Evolutionary conservation across 1,139 yeast genomes (phyloP).

Genomic region (Pichia norvegensis): DNA sequence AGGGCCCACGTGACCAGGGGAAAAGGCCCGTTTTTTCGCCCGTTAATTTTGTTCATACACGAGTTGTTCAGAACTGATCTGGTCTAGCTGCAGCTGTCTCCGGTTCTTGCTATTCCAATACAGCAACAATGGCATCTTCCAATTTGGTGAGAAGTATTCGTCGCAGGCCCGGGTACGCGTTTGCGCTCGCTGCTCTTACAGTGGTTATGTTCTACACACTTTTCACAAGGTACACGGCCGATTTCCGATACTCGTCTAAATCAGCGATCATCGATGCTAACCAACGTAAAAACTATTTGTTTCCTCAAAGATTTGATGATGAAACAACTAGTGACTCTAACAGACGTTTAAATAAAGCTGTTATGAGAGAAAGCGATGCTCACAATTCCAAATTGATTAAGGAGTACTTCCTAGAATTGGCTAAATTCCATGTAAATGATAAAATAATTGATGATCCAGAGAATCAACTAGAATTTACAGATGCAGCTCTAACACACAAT

Average conservation of each 20-base stretch:
- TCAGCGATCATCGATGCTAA: not conserved
- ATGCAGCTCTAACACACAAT: not conserved
- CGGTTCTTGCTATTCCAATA: too few species aligned
- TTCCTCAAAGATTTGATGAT: not conserved
- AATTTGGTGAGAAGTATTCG: not conserved
- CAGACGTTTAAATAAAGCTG: not conserved
- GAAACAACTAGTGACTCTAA: not conserved
- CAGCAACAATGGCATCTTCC: not conserved
- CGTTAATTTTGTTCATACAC: too few species aligned
- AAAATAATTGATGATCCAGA: conserved; percentile 1
- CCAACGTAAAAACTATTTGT: not conserved
- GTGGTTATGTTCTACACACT: not conserved
- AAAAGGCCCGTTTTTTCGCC: too few species aligned
- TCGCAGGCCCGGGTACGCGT: not conserved
- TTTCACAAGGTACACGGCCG: not conserved
- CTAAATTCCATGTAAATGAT: conserved; percentile 1
- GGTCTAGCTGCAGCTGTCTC: too few species aligned
- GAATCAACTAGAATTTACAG: conserved; percentile 7
- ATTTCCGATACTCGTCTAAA: not conserved
- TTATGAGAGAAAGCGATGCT: not conserved
- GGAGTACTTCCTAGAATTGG: not conserved
- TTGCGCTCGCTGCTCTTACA: not conserved
- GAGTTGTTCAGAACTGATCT: too few species aligned
- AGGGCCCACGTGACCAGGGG: too few species aligned
- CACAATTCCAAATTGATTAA: conserved; percentile 6